Evolutionary conservation across 176 grass and related monocot species (phyloP), one percentile per base, ranked within the genome.

Genomic region (Hyparrhenia diplandra): DNA sequence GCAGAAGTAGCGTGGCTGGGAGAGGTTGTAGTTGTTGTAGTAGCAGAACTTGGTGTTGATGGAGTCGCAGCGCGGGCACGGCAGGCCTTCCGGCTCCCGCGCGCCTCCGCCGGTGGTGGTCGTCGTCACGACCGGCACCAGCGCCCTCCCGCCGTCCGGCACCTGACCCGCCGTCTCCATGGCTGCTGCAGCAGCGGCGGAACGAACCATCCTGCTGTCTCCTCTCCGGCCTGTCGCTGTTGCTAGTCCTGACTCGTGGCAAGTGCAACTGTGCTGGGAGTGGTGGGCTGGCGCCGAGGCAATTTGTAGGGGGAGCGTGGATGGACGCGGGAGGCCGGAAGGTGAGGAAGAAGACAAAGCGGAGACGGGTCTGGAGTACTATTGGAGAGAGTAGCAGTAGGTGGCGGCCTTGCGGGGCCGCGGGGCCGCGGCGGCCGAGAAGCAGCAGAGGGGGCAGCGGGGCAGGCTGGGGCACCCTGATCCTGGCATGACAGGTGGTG

Each of bases 31-130:
- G 84, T 94, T 98, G 90, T 98, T 98, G 95, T 91, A 98, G 88
- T 98, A 98, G 78, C 95, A 94, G 92, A 98, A 98, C 89, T 98
- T 98, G 86, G 95, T 98, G 90, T 87, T 61, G 5, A 76, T 78
- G 58, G 92, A 98, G 7, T 94, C 75, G 90, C 95, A 98, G 0
- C 95, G 76, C 37, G 95, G 95, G 86, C 95, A 98, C 0, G 79
- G 52, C 16, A 86, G 70, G 45, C 90, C 40, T 75, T 87, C 90
- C 30, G 71, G 66, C 79, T 95, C 81, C 78, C 73, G 32, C 10
- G 69, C 51, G 13, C n/a, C 74, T 0, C 87, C 76, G 2, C 43
- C 52, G 2, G 7, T n/a, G 25, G 13, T 4, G 12, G 1, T 8
- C 36, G 5, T 23, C 49, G 30, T 12, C 57, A 17, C n/a, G 61